Base-by-base conservation (phyloP, 345 rosid genomes). In the Euphorbia peplus region DNA sequence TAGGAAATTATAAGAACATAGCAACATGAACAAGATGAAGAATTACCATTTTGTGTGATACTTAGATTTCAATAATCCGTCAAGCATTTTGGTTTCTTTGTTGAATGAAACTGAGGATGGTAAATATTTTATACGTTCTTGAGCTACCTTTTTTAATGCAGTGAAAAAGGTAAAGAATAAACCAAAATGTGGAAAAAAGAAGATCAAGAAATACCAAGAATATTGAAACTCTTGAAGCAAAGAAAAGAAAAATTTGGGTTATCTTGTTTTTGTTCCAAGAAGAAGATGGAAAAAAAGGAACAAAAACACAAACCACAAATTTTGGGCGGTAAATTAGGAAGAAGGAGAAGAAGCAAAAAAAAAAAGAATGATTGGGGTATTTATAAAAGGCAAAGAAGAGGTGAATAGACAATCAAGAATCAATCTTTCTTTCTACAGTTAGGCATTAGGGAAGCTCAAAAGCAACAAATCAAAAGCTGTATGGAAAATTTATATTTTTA, bases 21-120 rank as follows among this genome's bases (percentile, higher is more conserved):
- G 9, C 32, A 8, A 1, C 47, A 53, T 44, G 44, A 67, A 51
- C 32, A 52, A 5, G 10, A 4, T 56, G n/a, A n/a, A n/a, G n/a
- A n/a, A 25, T 1, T 67, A 76, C 80, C 80, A 72, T 76, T 72
- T 76, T 50, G 70, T 41, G 44, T 71, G 55, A 50, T 67, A 76
- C 60, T 68, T 76, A 13, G 73, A 68, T 53, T 67, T 76, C 19
- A 51, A 63, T 16, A 76, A 55, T 28, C 67, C 61, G 44, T 51
- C 61, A 19, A 76, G 72, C 80, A 76, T 72, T 21, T 62, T 54
- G 65, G 55, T 55, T n/a, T 48, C 51, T 2, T 25, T 57, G 3
- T 58, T 64, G 4, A 55, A 35, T 21, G 42, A 53, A 56, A 19
- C 51, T 42, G 5, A 37, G 11, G 30, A 15, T 16, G 13, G 16